phyloP scores from a whole-genome alignment of 2,329 filamentous ascomycete genomes.

The Conoideocrella luteorostrata region DNA sequence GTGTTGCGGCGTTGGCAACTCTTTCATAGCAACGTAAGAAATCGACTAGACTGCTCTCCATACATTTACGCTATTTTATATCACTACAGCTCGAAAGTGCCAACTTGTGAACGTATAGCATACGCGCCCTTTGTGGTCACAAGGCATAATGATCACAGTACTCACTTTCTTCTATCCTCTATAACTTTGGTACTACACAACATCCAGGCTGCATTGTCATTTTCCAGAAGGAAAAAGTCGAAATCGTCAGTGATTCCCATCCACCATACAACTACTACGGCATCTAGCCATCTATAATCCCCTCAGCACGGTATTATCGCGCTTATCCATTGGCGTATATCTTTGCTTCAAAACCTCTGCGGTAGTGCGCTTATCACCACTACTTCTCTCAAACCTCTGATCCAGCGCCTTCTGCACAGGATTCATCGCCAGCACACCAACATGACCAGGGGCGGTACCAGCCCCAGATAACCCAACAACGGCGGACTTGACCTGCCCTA shows the following conservation, averaged over 20 bases:
- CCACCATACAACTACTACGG: neutral
- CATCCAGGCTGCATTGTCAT: too few relatives aligned
- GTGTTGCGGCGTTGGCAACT: too few relatives aligned
- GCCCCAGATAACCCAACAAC: slow-evolving; percentile 25
- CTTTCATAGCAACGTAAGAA: too few relatives aligned
- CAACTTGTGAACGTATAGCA: too few relatives aligned
- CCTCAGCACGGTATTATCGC: slow-evolving; percentile 38
- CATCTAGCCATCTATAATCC: slow-evolving; percentile 24
- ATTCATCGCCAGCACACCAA: slow-evolving; percentile 17
- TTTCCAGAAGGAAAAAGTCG: too few relatives aligned
- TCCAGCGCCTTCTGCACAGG: slow-evolving; percentile 44
- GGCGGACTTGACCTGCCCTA: slow-evolving; percentile 30
- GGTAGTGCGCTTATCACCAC: slow-evolving; percentile 39
- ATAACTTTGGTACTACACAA: too few relatives aligned
- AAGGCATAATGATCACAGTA: too few relatives aligned
- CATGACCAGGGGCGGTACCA: slow-evolving; percentile 12
- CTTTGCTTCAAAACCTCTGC: slow-evolving; percentile 49
- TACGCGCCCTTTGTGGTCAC: too few relatives aligned
- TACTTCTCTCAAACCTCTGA: slow-evolving; percentile 43
- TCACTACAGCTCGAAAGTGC: too few relatives aligned
- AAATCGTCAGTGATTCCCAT: neutral
- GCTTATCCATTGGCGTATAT: slow-evolving; percentile 43
- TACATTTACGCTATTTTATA: too few relatives aligned
- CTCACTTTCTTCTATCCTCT: too few relatives aligned
- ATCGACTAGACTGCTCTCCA: too few relatives aligned